A percentile compares a stretch with the other conserved stretches of the same genome.
Conservation (phyloP, 495 filamentous ascomycete genomes). For the Viridothelium virens region DNA sequence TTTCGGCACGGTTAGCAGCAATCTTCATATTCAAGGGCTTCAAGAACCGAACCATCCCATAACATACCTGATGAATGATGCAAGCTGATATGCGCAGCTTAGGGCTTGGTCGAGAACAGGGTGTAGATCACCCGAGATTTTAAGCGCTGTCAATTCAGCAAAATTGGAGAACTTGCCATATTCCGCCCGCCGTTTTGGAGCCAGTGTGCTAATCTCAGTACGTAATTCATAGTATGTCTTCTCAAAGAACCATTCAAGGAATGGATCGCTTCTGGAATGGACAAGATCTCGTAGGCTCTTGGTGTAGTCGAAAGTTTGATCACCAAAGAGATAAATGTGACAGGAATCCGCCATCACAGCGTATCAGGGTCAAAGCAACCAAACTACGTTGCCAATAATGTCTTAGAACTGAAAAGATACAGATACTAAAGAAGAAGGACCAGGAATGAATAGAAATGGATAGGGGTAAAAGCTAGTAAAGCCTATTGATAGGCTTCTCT, state of each 20-base stretch:
- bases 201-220: not conserved
- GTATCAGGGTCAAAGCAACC: not conserved
- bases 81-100: slow-evolving; percentile 3
- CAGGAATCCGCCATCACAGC: not conserved
- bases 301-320: slow-evolving; percentile 1
- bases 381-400: not conserved
- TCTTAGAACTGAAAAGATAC: not conserved
- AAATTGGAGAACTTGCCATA: slow-evolving; percentile 10
- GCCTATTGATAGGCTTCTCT: not conserved
- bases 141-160: slow-evolving; percentile 2
- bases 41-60: not conserved
- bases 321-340: slow-evolving; percentile 5
- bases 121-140: not conserved
- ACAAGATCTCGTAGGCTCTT: not conserved
- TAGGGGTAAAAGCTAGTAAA: not conserved
- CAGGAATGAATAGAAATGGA: not conserved
- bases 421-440: not conserved
- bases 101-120: slow-evolving; percentile 4
- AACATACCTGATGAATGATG: slow-evolving; percentile 7
- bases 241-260: slow-evolving; percentile 7
- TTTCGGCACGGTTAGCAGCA: not conserved
- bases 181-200: not conserved
- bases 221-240: slow-evolving; percentile 1
- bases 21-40: not conserved
- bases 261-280: slow-evolving; percentile 7